Conservation (phyloP, 192 early-diverging fungal species). For the Chytriomyces confervae region DNA sequence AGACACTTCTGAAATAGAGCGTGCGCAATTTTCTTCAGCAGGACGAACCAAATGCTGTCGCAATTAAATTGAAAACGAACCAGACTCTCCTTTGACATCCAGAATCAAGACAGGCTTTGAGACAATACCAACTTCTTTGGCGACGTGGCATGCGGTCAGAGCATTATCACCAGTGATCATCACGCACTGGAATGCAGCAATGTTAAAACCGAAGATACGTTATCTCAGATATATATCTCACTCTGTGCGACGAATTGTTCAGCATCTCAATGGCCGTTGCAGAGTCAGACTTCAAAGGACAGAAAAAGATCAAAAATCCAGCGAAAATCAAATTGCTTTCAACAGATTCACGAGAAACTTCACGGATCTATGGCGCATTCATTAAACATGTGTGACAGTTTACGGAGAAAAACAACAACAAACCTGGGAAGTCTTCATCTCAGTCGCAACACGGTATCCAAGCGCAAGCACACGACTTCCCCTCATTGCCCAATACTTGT, state of each 20-base stretch:
- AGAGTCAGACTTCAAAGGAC: slow-evolving; percentile 97
- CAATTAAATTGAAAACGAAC: slow-evolving; percentile 21
- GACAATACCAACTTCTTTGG: slow-evolving; percentile 90
- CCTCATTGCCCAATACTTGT: slow-evolving; percentile 91
- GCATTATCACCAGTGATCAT: slow-evolving; percentile 99
- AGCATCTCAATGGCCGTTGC: slow-evolving; percentile 83
- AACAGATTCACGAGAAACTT: slow-evolving; percentile 78
- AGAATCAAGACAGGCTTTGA: slow-evolving; percentile 86
- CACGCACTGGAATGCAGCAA: slow-evolving; percentile 65
- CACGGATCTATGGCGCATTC: slow-evolving; percentile 55
- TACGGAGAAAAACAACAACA: background rate
- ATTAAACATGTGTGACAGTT: too few species aligned
- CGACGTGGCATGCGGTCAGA: slow-evolving; percentile 96
- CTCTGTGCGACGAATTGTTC: slow-evolving; percentile 93
- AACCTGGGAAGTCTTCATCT: slow-evolving; percentile 44
- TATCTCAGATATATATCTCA: slow-evolving; percentile 34
- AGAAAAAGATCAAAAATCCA: slow-evolving; percentile 95
- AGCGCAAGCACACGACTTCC: slow-evolving; percentile 96
- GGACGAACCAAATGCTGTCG: background rate
- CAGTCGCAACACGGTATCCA: slow-evolving; percentile 81
- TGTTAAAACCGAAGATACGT: background rate
- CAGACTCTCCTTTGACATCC: slow-evolving; percentile 69
- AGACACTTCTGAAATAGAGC: slow-evolving; percentile 52
- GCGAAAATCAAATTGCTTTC: slow-evolving; percentile 88
- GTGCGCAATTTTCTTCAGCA: background rate